Conservation (phyloP, 371 early-diverging fungal species). For the Mucor indicus region DNA sequence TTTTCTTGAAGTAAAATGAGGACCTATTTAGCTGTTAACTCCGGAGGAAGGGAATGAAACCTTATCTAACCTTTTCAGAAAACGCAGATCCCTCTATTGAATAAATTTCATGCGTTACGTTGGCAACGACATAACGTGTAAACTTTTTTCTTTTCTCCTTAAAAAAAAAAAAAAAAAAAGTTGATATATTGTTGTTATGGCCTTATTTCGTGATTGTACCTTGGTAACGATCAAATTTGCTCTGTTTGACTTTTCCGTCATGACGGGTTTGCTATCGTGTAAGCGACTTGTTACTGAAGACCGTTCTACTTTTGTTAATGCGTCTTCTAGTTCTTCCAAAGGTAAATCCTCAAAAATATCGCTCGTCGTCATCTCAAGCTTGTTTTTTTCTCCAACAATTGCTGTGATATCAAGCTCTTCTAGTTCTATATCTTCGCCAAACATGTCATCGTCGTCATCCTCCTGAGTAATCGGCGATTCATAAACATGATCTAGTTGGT, state of each 20-base stretch:
- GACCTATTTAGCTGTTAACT: slow-evolving; percentile 5
- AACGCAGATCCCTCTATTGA: background rate
- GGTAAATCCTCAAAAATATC: slow-evolving; percentile 13
- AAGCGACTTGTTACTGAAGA: too few species aligned
- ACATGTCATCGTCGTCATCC: slow-evolving; percentile 37
- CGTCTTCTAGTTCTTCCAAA: slow-evolving; percentile 1
- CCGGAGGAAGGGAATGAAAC: background rate
- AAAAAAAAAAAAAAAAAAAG: background rate
- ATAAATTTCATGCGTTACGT: background rate
- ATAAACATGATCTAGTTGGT: too few species aligned
- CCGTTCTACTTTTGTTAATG: background rate
- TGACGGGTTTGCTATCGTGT: background rate
- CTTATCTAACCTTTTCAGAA: slow-evolving; percentile 11
- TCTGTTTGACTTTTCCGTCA: too few species aligned
- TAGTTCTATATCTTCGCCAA: slow-evolving; percentile 38
- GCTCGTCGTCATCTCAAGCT: background rate
- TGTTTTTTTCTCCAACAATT: background rate
- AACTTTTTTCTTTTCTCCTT: slow-evolving; percentile 8
- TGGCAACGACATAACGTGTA: slow-evolving; percentile 6
- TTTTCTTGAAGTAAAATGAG: slow-evolving; percentile 20
- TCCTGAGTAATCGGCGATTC: too few species aligned
- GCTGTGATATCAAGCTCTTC: slow-evolving; percentile 24
- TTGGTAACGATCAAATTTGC: too few species aligned
- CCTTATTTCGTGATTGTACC: too few species aligned
- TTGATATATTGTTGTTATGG: background rate